phyloP scores from a whole-genome alignment of 345 rosid species.

The Acer campestre region DNA sequence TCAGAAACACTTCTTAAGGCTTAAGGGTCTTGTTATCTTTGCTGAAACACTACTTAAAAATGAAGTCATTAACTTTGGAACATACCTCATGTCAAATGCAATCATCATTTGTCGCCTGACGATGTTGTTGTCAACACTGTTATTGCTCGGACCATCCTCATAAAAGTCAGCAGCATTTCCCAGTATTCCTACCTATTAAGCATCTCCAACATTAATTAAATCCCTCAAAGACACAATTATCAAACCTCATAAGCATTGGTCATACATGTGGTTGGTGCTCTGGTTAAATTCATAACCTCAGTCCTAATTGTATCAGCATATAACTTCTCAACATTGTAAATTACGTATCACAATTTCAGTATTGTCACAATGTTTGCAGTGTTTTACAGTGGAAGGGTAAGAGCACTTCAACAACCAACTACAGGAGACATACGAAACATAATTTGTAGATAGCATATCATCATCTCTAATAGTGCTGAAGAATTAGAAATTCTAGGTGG shows the following conservation, averaged over 20 bases:
- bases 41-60: neutral
- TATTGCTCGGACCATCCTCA: conserved; percentile 53
- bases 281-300: neutral
- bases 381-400: neutral
- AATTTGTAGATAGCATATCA: neutral
- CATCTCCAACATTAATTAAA: conserved; percentile 6
- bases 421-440: neutral
- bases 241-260: neutral
- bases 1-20: conserved; percentile 21
- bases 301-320: neutral
- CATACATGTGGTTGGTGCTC: neutral
- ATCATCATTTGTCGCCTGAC: conserved; percentile 94
- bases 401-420: neutral
- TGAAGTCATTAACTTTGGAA: conserved; percentile 11
- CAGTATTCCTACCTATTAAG: conserved; percentile 74
- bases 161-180: conserved; percentile 95
- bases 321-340: neutral
- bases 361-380: neutral
- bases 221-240: neutral
- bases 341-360: neutral
- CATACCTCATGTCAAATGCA: conserved; percentile 95
- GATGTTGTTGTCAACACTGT: conserved; percentile 46
- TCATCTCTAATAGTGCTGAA: neutral
- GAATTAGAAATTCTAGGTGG: neutral
- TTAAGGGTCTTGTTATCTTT: neutral